Evolutionary conservation across 78 protist genomes (phyloP).

Genomic region (Dictyostelium brefeldianum): DNA sequence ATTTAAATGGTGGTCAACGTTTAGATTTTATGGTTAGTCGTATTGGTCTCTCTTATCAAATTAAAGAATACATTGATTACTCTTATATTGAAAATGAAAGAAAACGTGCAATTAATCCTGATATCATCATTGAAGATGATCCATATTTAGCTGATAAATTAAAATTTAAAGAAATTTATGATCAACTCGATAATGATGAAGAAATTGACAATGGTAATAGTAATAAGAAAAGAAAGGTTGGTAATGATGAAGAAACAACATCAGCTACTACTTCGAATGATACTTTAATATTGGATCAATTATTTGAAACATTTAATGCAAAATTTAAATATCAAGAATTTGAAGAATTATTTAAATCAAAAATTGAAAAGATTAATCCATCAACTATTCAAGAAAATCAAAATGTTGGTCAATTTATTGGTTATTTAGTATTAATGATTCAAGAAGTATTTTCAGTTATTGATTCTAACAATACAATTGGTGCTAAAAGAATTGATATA

Average conservation of each 20-base stretch:
- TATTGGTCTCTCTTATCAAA: not conserved
- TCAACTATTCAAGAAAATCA: not conserved
- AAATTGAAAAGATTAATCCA: not conserved
- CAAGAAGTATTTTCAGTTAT: conserved; percentile 9
- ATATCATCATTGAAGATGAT: not conserved
- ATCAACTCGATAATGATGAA: not conserved
- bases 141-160: not conserved
- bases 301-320: too few species aligned
- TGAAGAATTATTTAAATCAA: not conserved
- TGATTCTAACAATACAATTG: not conserved
- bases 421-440: not conserved
- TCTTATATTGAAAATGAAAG: conserved; percentile 28
- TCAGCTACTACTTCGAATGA: too few species aligned
- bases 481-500: not conserved
- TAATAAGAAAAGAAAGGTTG: not conserved
- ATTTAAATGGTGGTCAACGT: not conserved
- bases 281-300: too few species aligned
- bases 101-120: conserved; percentile 17
- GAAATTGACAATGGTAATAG: not conserved
- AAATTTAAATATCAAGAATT: not conserved
- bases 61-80: not conserved
- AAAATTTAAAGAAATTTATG: not conserved
- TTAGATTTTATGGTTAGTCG: not conserved
- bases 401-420: not conserved
- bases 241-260: not conserved